Evolutionary conservation across 441 rosid species (phyloP).

Genomic region (Isatis lusitanica): DNA sequence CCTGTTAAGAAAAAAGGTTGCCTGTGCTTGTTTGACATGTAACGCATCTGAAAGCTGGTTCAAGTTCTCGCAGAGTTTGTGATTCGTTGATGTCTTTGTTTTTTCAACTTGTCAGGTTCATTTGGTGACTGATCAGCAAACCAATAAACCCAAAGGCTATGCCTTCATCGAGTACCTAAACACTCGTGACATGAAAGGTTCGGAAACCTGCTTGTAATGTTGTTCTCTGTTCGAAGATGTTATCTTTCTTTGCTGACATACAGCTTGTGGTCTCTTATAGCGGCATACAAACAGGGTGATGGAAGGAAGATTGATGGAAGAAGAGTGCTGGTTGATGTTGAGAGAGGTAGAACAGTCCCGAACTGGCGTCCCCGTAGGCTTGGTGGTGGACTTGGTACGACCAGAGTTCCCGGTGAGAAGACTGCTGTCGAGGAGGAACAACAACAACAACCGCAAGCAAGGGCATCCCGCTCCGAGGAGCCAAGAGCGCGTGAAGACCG

Average conservation of each 20-base stretch:
- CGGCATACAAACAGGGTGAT: constrained; percentile 97
- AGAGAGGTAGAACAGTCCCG: constrained; percentile 93
- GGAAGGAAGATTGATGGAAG: constrained; percentile 94
- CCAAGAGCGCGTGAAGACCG: constrained; percentile 78
- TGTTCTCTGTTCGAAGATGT: neutral
- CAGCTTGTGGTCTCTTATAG: constrained; percentile 40
- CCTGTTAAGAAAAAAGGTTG: constrained; percentile 86
- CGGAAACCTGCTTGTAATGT: constrained; percentile 12
- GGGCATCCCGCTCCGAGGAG: constrained; percentile 68
- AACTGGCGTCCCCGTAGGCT: constrained; percentile 97
- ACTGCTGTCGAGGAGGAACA: constrained; percentile 63
- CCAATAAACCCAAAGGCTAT: constrained; percentile 86
- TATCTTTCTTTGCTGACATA: neutral
- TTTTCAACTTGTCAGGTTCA: constrained; percentile 64
- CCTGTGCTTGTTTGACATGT: constrained; percentile 44
- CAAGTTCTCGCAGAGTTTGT: constrained; percentile 15
- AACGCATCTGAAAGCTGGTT: constrained; percentile 13
- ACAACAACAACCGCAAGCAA: constrained; percentile 41
- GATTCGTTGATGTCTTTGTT: constrained; percentile 37
- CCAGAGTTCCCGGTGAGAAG: constrained; percentile 83
- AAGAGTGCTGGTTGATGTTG: constrained; percentile 95
- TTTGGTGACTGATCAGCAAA: constrained; percentile 58
- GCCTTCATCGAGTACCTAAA: constrained; percentile 90
- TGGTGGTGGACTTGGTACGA: constrained; percentile 97
- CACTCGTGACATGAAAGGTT: constrained; percentile 95